Evolutionary conservation across 2,329 filamentous ascomycete species (phyloP).

Genomic region (Incumbomyces delicatus): DNA sequence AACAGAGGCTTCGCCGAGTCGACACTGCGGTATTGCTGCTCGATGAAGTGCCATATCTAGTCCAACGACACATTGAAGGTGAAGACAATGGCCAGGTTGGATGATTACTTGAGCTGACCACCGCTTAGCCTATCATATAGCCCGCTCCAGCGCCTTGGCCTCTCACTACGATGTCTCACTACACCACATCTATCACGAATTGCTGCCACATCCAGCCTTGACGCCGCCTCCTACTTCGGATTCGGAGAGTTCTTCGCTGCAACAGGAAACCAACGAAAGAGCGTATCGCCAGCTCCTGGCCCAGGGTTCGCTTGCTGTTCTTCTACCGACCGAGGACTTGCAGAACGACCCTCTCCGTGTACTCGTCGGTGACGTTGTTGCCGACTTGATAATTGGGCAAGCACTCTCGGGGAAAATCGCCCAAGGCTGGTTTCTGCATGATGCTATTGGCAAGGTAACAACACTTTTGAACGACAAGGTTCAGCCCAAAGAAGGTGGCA

Average conservation of each 20-base stretch:
- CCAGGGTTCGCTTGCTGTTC: constrained; percentile 66
- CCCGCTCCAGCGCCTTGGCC: constrained; percentile 49
- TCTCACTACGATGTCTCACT: constrained; percentile 53
- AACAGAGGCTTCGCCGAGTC: constrained; percentile 72
- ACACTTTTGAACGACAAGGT: constrained; percentile 35
- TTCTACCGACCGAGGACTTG: constrained; percentile 86
- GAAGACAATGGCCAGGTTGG: constrained; percentile 14
- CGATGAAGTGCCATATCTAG: constrained; percentile 74
- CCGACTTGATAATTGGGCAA: constrained; percentile 80
- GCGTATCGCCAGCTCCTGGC: constrained; percentile 83
- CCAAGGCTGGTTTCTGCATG: constrained; percentile 83
- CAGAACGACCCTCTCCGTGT: constrained; percentile 77
- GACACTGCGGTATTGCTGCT: constrained; percentile 75
- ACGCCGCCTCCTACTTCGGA: constrained; percentile 52
- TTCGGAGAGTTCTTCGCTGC: constrained; percentile 11
- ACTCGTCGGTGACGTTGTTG: constrained; percentile 76
- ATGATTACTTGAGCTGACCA: constrained; percentile 1
- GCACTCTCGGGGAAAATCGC: constrained; percentile 69
- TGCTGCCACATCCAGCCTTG: constrained; percentile 71
- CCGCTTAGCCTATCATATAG: constrained; percentile 59
- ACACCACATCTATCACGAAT: constrained; percentile 68
- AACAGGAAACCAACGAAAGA: constrained; percentile 59
- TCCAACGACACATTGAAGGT: constrained; percentile 76
- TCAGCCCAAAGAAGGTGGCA: constrained; percentile 24
- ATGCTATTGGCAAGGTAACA: constrained; percentile 64